Evolutionary conservation across 306 rosid genomes (phyloP).

Genomic region (Corylus avellana): DNA sequence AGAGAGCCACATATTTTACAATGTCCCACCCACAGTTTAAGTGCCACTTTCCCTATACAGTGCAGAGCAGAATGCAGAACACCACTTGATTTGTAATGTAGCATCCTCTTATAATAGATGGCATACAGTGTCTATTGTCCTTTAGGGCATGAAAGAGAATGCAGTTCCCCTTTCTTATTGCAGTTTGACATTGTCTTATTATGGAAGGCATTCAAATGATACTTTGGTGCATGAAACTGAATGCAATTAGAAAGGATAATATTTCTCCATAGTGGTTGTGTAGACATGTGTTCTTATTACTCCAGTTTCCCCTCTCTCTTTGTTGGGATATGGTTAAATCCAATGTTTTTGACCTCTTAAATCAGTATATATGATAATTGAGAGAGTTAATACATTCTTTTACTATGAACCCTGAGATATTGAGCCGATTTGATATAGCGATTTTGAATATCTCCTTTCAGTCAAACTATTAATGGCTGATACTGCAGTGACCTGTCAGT

Average conservation of each 20-base stretch:
- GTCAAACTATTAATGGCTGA: neutral
- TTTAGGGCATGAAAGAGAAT: neutral
- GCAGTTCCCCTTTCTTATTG: neutral
- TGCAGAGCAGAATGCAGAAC: conserved; percentile 3
- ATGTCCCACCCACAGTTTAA: conserved; percentile 1
- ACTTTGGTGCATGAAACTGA: neutral
- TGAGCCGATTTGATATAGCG: neutral
- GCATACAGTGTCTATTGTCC: neutral
- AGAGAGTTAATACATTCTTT: neutral
- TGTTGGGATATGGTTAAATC: neutral
- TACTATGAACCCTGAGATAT: neutral
- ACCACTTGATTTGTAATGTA: neutral
- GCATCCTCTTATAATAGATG: neutral
- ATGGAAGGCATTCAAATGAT: neutral
- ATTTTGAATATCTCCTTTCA: neutral
- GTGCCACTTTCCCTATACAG: neutral
- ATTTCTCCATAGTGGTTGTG: neutral
- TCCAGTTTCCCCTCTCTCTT: no score
- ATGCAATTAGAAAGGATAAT: neutral
- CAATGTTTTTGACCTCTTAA: neutral
- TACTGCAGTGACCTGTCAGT: neutral
- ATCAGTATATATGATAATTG: neutral
- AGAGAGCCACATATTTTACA: conserved; percentile 6
- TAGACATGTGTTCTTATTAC: neutral
- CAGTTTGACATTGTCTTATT: neutral